Conservation (phyloP, 345 rosid species). For the Salix viminalis region DNA sequence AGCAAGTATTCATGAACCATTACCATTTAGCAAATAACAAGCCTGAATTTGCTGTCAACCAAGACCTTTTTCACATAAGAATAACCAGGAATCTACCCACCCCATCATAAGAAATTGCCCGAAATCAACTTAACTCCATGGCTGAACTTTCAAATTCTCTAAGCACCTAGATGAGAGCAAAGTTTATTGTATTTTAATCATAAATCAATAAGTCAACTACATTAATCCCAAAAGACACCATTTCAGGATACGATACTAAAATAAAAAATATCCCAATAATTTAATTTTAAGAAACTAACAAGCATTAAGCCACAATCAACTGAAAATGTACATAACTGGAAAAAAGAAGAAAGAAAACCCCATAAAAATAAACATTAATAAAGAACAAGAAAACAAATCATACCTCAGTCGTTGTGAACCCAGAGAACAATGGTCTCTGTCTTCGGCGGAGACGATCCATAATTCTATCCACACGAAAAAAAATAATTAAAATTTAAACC, state of each 20-base stretch:
- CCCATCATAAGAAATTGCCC: neutral
- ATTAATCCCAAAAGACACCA: neutral
- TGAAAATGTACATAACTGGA: neutral
- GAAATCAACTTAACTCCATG: neutral
- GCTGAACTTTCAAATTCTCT: neutral
- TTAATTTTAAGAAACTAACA: neutral
- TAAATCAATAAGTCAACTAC: neutral
- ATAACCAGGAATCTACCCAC: neutral
- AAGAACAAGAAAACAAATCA: neutral
- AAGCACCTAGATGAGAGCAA: neutral
- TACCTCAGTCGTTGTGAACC: slow-evolving; percentile 51
- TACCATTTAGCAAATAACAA: neutral
- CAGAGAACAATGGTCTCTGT: slow-evolving; percentile 35
- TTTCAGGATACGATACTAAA: neutral
- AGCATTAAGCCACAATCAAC: neutral
- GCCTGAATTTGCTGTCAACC: neutral
- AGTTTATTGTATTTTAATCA: neutral
- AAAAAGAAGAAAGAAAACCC: slow-evolving; percentile 1
- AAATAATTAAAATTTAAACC: neutral
- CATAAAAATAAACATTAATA: neutral
- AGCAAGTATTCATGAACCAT: neutral
- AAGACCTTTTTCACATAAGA: neutral
- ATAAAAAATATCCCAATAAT: neutral
- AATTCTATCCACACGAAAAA: neutral
- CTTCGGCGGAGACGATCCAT: slow-evolving; percentile 56